Percentiles rank a stretch among this genome's conserved stretches.
phyloP scores from a whole-genome alignment of 1,139 yeast species.

The Saccharomyces hybrid region DNA sequence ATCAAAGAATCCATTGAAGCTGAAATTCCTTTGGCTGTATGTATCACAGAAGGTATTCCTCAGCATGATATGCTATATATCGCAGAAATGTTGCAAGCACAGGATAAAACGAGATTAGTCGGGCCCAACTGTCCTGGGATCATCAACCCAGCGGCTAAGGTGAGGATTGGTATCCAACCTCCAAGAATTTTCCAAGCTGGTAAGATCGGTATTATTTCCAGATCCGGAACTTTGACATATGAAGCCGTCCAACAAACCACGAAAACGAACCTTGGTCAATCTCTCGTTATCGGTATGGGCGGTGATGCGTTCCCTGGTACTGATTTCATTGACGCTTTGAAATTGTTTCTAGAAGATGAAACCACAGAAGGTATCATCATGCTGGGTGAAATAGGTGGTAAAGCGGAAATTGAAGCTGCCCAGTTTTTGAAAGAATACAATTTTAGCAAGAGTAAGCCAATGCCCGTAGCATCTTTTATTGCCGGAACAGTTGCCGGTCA shows the following conservation, averaged over 20 bases:
- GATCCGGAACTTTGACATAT: conserved; percentile 96
- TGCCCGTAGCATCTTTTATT: conserved; percentile 96
- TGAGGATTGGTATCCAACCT: conserved; percentile 99
- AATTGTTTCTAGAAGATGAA: conserved; percentile 80
- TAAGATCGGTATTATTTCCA: conserved; percentile 88
- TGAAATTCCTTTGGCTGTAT: conserved; percentile 90
- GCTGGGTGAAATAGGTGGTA: conserved; percentile 99
- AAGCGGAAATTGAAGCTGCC: conserved; percentile 98
- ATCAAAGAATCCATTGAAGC: conserved; percentile 97
- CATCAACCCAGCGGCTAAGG: conserved; percentile 85
- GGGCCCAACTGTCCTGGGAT: conserved; percentile 99
- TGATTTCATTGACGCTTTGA: conserved; percentile 92
- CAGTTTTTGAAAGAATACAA: conserved; percentile 89
- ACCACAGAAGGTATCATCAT: conserved; percentile 95
- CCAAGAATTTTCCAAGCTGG: conserved; percentile 89
- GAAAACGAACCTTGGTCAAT: conserved; percentile 90
- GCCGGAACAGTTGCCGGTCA: conserved; percentile 99
- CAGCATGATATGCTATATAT: conserved; percentile 97
- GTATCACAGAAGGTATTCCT: conserved; percentile 98
- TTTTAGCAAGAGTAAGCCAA: conserved; percentile 77
- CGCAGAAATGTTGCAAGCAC: conserved; percentile 88
- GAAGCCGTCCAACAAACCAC: conserved; percentile 99
- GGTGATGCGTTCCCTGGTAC: conserved; percentile 99
- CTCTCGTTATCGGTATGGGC: conserved; percentile 97
- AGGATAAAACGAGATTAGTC: conserved; percentile 89